Evolutionary conservation across 2,329 filamentous ascomycete species (phyloP).

Genomic region (Aspergillus fumigatus): DNA sequence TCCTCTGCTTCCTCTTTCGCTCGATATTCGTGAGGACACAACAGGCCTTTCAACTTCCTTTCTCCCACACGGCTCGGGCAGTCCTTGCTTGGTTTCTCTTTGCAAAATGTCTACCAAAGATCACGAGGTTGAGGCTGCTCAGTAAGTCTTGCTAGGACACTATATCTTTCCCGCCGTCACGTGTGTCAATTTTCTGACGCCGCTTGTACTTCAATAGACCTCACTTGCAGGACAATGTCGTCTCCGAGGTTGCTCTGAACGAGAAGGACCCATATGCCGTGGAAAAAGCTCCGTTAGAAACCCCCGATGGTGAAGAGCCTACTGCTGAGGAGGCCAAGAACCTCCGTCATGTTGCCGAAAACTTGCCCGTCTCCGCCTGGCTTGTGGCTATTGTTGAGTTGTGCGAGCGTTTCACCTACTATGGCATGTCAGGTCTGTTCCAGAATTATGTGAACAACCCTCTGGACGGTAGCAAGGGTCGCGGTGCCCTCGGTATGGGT

Average conservation of each 20-base stretch:
- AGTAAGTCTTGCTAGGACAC: constrained; percentile 17
- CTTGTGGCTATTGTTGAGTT: constrained; percentile 55
- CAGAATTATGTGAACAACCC: constrained; percentile 52
- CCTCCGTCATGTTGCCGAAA: constrained; percentile 52
- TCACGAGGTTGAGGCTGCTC: constrained; percentile 24
- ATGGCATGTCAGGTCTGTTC: constrained; percentile 51
- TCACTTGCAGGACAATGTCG: constrained; percentile 13
- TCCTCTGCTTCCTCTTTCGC: constrained; percentile 6
- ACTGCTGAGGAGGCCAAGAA: constrained; percentile 48
- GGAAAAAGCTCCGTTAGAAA: constrained; percentile 29
- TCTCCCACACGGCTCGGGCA: neutral
- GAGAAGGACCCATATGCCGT: constrained; percentile 23
- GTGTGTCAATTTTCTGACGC: neutral
- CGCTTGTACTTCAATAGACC: constrained; percentile 6
- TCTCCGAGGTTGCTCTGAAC: constrained; percentile 16
- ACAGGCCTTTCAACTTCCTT: constrained; percentile 2
- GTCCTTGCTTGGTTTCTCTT: constrained; percentile 6
- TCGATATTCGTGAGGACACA: constrained; percentile 9
- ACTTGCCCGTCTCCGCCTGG: constrained; percentile 52
- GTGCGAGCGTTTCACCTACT: constrained; percentile 57
- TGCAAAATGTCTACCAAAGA: constrained; percentile 23
- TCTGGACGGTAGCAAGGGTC: constrained; percentile 34
- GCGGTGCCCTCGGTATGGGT: constrained; percentile 41
- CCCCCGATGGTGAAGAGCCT: constrained; percentile 50
- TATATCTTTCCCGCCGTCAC: neutral